Evolutionary conservation across 2,329 filamentous ascomycete species (phyloP).

Genomic region (Colletotrichum sublineola): DNA sequence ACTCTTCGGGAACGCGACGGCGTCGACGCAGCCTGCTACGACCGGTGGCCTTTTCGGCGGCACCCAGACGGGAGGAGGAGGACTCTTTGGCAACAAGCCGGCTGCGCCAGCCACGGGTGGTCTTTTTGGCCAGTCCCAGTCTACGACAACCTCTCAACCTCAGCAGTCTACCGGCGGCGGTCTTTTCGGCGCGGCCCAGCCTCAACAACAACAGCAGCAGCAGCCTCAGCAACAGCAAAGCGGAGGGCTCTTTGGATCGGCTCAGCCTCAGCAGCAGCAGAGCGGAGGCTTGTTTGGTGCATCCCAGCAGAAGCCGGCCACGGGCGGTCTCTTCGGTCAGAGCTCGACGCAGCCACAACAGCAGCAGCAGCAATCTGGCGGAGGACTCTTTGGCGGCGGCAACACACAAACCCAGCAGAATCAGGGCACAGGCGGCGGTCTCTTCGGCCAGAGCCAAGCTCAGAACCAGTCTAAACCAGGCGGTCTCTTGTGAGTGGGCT

Average conservation of each 20-base stretch:
- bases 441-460: constrained; percentile 54
- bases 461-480: constrained; percentile 40
- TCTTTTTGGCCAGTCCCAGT: constrained; percentile 49
- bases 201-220: constrained; percentile 37
- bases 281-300: constrained; percentile 33
- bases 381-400: constrained; percentile 50
- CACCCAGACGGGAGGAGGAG: constrained; percentile 47
- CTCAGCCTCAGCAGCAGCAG: constrained; percentile 38
- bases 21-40: constrained; percentile 50
- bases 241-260: constrained; percentile 32
- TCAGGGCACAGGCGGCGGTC: constrained; percentile 41
- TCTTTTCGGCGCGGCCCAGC: constrained; percentile 25
- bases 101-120: constrained; percentile 50
- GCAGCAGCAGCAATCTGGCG: constrained; percentile 43
- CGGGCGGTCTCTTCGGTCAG: constrained; percentile 50
- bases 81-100: constrained; percentile 37
- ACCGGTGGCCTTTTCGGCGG: constrained; percentile 54
- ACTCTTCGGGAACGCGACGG: constrained; percentile 30
- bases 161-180: constrained; percentile 47
- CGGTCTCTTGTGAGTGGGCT: constrained; percentile 50
- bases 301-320: constrained; percentile 40
- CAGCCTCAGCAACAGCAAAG: constrained; percentile 48
- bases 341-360: constrained; percentile 46
- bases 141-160: constrained; percentile 44
- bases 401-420: constrained; percentile 42